Evolutionary conservation across 139 green algal genomes (phyloP).

Genomic region (Tetradesmus obliquus): DNA sequence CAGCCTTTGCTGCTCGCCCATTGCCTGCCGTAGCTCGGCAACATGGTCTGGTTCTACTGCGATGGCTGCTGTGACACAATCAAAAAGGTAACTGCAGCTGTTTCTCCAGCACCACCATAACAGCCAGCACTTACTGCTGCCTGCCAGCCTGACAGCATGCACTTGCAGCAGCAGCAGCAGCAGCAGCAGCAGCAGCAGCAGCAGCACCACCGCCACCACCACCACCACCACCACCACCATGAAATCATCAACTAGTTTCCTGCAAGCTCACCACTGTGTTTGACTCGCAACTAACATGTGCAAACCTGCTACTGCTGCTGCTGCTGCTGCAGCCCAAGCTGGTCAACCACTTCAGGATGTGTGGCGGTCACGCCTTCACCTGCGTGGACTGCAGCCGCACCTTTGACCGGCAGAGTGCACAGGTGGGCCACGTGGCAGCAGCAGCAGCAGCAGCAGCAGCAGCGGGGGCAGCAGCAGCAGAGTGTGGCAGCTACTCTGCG

Average conservation of each 20-base stretch:
- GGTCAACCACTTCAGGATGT: conserved; percentile 69
- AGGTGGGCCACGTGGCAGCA: not conserved
- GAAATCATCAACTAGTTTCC: no score
- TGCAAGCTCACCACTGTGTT: not conserved
- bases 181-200: not conserved
- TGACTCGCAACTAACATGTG: not conserved
- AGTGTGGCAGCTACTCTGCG: not conserved
- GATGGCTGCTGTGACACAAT: conserved; percentile 91
- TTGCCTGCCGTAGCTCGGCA: not conserved
- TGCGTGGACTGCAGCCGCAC: conserved; percentile 89
- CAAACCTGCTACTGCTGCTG: not conserved
- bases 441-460: conserved; percentile 15
- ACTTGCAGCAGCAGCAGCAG: not conserved
- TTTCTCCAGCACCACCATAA: not conserved
- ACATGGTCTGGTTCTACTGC: conserved; percentile 94
- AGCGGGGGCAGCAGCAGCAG: not conserved
- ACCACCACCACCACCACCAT: no score
- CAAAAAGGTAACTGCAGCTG: conserved; percentile 78
- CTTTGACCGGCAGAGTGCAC: conserved; percentile 71
- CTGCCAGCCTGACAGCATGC: not conserved
- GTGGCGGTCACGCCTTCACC: conserved; percentile 74
- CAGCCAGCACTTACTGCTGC: not conserved
- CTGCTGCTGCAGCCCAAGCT: conserved; percentile 82
- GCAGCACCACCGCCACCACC: not conserved
- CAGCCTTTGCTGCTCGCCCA: not conserved